Evolutionary conservation across 1,284 basidiomycete genomes (phyloP), one percentile per base, ranked within the genome.

Genomic region (Sporisorium sorghi): DNA sequence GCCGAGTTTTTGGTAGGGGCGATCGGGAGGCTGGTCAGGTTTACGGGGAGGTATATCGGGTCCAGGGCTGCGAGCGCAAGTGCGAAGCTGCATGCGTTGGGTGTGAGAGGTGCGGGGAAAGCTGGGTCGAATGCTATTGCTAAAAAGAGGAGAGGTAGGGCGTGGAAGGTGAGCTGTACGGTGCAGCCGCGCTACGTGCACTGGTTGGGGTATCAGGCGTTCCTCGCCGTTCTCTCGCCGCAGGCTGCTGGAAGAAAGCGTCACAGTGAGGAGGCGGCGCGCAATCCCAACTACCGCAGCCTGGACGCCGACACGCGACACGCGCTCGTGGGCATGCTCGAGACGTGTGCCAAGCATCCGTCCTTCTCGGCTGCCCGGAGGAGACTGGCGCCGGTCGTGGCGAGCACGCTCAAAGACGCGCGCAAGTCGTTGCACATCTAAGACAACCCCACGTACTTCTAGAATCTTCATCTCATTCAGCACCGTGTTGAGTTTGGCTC

Each of bases 151-250:
- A 30, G 48, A n/a, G 19, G 32, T 0, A 21, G 15, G 11, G 33
- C 24, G 24, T 73, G 71, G 71, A 56, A 37, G 12, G 67, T 76
- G 17, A 55, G 68, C 33, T 68, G 57, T 28, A 48, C 54, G 28
- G 26, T 75, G 14, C 60, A 68, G 47, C 54, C 58, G 24, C 48
- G 28, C 2, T 56, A 62, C 28, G 62, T 77, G 23, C 67, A 77
- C 21, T 79, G 77, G 77, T 44, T 79, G 28, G 77, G 75, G 0
- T 72, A 56, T 33, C 39, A 54, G 19, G 77, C 75, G 3, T 79
- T 79, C 48, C 32, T 53, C 14, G 32, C 39, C 4, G 61, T 72
- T 10, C 23, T 75, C 2, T 47, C 28, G 2, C 24, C 35, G 10
- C 55, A 61, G 4, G 26, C 33, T 8, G 26, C 7, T 6, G 6